Base-by-base conservation (phyloP, 768 basidiomycete genomes). In the Collybia sordida region DNA sequence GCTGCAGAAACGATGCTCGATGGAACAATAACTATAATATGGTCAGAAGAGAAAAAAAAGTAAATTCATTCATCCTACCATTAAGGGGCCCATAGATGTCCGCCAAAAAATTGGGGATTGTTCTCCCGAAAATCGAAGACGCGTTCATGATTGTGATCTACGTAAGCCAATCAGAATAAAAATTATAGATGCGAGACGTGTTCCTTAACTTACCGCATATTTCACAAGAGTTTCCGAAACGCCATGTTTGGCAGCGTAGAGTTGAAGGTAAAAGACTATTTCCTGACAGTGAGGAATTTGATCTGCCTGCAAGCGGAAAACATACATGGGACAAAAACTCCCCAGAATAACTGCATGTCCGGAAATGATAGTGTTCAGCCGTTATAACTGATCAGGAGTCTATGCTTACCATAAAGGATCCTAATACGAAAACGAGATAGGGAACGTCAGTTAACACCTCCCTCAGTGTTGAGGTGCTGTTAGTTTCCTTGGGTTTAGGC, bases 121-220 rank as follows among this genome's bases (percentile, higher is more conserved):
- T 77, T 36, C 84, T 73, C n/a, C 84, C 84, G 52, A 82, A 67
- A n/a, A 82, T 62, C 21, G 78, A 79, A 2, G 77, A 71, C 2
- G 66, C 78, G 50, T 82, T 81, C 69, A 81, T 72, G 17, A 81
- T 68, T 0, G 79, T 72, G 27, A 81, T 70, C 78, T 79, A 49
- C n/a, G 37, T 12, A 25, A 42, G 9, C 38, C 28, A 49, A 47
- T 50, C 9, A 23, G 19, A 17, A 27, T 15, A 2, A 42, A 12
- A 3, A 22, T 21, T 6, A 31, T 39, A 9, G 21, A 18, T 4
- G 51, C 56, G 11, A 19, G 22, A 37, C 3, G 12, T 24, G 2
- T 6, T 36, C 23, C 14, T 22, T 23, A 7, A 21, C 64, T 18
- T 61, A 79, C 79, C 15, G 73, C 62, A 57, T 80, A 78, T 49